phyloP scores from a whole-genome alignment of 1,284 basidiomycete species.

The Trametes polyzona region DNA sequence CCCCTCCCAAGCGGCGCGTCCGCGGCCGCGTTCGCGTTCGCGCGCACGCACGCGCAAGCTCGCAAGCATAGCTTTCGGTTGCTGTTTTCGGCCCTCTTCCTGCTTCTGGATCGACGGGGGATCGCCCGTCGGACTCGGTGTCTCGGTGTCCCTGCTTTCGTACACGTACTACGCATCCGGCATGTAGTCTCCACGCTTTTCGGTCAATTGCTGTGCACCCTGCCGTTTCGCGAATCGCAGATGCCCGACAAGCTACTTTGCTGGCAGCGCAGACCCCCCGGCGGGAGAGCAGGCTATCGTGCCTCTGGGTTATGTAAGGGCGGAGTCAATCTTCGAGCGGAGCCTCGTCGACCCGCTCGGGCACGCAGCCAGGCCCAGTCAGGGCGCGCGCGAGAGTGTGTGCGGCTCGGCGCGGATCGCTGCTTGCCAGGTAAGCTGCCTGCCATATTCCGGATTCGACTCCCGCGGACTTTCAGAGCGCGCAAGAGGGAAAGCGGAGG shows the following conservation, averaged over 20 bases:
- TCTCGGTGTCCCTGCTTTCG: conserved; percentile 12
- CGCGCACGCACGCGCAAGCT: not conserved
- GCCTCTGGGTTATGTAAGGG: conserved; percentile 8
- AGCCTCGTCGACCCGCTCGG: not conserved
- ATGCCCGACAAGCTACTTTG: conserved; percentile 15
- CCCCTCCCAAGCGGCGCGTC: not conserved
- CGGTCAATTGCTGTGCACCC: conserved; percentile 12
- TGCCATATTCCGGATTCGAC: too few species aligned
- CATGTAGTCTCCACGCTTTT: conserved; percentile 14
- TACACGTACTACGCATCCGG: conserved; percentile 13
- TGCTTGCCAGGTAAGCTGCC: too few species aligned
- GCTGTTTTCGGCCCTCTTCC: conserved; percentile 12
- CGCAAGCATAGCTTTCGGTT: conserved; percentile 18
- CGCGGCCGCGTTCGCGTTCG: not conserved
- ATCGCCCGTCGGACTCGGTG: conserved; percentile 4
- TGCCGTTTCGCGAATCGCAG: conserved; percentile 4
- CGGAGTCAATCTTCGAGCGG: conserved; percentile 11
- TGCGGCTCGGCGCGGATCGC: not conserved
- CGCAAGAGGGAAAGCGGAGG: not conserved
- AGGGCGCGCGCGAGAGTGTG: not conserved
- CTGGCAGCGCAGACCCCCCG: too few species aligned
- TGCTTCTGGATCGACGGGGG: conserved; percentile 18
- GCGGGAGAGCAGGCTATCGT: too few species aligned
- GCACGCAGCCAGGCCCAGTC: too few species aligned
- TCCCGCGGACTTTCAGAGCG: too few species aligned